Conservation (phyloP, 208 protist genomes). For the Wallacemonas rigidus region DNA sequence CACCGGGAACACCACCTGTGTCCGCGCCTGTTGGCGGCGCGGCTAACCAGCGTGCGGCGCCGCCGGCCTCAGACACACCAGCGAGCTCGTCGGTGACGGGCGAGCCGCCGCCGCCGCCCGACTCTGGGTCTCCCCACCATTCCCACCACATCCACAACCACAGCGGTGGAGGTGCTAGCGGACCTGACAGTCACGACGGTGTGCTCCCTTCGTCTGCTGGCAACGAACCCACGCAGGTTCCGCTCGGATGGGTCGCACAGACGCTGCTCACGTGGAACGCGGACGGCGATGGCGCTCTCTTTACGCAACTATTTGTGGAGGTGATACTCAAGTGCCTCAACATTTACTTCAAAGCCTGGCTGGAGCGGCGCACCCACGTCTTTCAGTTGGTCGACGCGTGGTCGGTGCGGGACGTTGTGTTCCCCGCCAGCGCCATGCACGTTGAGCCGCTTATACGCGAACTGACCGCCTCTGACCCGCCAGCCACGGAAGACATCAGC, state of each 20-base stretch:
- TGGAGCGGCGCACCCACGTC: constrained; percentile 17
- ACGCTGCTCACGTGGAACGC: constrained; percentile 12
- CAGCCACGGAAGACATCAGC: constrained; percentile 11
- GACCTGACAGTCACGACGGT: background rate
- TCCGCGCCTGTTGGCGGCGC: too few relatives aligned
- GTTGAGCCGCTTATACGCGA: background rate
- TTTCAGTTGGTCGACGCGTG: constrained; percentile 18
- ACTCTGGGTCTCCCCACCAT: background rate
- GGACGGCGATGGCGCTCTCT: constrained; percentile 10
- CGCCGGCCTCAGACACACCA: constrained; percentile 4
- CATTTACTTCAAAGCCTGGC: constrained; percentile 29
- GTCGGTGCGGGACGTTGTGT: constrained; percentile 12
- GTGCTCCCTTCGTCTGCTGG: background rate
- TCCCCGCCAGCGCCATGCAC: constrained; percentile 11
- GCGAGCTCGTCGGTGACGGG: background rate
- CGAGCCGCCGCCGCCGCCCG: background rate
- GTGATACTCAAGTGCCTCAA: constrained; percentile 6
- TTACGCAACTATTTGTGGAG: constrained; percentile 14
- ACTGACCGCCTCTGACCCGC: constrained; percentile 10
- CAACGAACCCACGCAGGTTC: background rate
- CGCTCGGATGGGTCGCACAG: constrained; percentile 7
- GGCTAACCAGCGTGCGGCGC: too few relatives aligned
- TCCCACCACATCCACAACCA: background rate
- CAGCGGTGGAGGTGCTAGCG: background rate
- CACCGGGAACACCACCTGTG: too few relatives aligned